Evolutionary conservation across 257 asterid species (phyloP).

Genomic region (Nicotiana noctiflora): DNA sequence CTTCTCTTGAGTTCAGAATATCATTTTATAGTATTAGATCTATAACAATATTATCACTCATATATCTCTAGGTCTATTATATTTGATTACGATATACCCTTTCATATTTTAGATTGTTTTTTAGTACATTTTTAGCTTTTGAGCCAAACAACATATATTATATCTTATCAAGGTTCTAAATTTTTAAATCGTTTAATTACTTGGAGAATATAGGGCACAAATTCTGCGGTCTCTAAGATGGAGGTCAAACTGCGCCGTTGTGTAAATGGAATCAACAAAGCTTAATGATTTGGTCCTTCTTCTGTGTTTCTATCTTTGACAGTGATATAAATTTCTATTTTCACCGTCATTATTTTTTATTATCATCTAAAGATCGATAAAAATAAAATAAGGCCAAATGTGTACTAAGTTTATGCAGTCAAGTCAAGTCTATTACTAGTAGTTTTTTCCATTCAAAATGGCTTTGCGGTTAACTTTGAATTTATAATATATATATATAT

Average conservation of each 20-base stretch:
- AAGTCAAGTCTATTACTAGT: slow-evolving; percentile 10
- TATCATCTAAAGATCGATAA: not conserved
- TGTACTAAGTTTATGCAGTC: not conserved
- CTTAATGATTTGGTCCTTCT: not conserved
- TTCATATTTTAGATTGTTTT: too few species aligned
- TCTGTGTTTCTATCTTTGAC: not conserved
- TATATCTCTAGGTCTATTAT: too few species aligned
- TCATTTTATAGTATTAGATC: too few species aligned
- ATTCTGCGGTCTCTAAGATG: not conserved
- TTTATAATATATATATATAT: too few species aligned
- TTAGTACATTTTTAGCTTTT: too few species aligned
- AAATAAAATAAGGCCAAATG: not conserved
- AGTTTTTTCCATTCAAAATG: not conserved
- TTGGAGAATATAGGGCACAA: not conserved
- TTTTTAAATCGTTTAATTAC: not conserved
- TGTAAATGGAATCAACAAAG: not conserved
- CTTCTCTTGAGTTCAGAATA: too few species aligned
- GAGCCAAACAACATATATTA: too few species aligned
- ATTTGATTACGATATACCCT: too few species aligned
- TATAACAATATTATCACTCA: too few species aligned
- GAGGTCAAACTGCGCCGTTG: not conserved
- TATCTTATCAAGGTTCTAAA: not conserved
- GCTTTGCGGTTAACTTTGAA: not conserved
- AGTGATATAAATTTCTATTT: not conserved
- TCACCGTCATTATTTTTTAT: not conserved